phyloP scores from a whole-genome alignment of 768 basidiomycete genomes.

The Sarcomyxa edulis region DNA sequence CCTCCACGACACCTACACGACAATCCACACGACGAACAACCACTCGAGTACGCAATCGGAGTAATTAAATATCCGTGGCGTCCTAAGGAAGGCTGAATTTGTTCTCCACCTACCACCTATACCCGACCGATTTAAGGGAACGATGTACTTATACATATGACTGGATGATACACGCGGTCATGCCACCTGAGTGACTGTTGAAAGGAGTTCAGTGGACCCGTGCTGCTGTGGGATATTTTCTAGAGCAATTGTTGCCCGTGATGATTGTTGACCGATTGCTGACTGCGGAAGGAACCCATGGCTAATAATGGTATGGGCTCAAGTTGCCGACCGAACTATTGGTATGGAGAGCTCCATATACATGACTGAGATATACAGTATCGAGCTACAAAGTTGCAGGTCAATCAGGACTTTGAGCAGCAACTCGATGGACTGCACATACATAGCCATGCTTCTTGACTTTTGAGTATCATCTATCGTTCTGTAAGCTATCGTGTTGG shows the following conservation, averaged over 20 bases:
- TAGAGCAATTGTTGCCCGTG: not conserved
- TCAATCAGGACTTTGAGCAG: too few species aligned
- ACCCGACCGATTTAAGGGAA: not conserved
- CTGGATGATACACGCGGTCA: not conserved
- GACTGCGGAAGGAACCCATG: too few species aligned
- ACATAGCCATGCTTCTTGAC: too few species aligned
- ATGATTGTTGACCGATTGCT: not conserved
- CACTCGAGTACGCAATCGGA: slow-evolving; percentile 24
- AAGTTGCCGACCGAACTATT: too few species aligned
- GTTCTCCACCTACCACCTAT: not conserved
- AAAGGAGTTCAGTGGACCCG: not conserved
- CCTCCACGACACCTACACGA: slow-evolving; percentile 10
- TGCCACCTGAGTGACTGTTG: not conserved
- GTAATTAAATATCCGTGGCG: slow-evolving; percentile 28
- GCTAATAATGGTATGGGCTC: too few species aligned
- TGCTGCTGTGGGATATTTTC: not conserved
- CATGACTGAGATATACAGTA: too few species aligned
- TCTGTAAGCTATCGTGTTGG: too few species aligned
- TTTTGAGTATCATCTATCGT: too few species aligned
- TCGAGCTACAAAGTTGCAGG: too few species aligned
- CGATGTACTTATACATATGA: slow-evolving; percentile 2
- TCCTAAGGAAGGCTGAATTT: not conserved
- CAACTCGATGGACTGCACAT: too few species aligned
- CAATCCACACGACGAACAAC: slow-evolving; percentile 6
- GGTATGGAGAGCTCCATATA: too few species aligned